Evolutionary conservation across 148 eudicot species (phyloP), one percentile per base, ranked within the genome.

Genomic region (Fagopyrum tataricum): DNA sequence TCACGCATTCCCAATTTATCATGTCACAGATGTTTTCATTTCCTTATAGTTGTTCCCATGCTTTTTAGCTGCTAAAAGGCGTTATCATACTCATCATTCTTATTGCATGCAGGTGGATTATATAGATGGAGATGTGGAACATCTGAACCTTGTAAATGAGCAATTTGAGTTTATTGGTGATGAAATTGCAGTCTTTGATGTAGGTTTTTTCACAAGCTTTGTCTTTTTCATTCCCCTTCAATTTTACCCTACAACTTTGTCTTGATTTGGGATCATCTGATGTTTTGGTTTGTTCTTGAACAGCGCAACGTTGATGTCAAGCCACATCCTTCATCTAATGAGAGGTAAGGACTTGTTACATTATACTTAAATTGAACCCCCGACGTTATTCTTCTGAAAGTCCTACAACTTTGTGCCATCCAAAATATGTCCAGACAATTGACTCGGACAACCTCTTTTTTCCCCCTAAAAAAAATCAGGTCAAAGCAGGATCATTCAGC

Each of bases 81-180:
- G 69, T 18, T 31, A 64, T 64, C 5, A 13, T 61, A 64, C 42
- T 10, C 49, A 46, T 3, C 49, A 46, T 8, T 46, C 44, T 39
- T 64, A 39, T 64, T 37, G 15, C 69, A 37, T 74, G 43, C 68
- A 83, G 86, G 78, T 83, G 21, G 71, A 76, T 7, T 90, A 87
- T 79, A 79, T 77, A 58, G 95, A 90, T 55, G 91, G 88, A 18
- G 90, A 90, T 14, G 81, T 77, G 61, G 95, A 90, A 81, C 39
- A 53, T 20, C 76, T 87, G 69, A 80, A 79, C 78, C 89, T 90
- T 24, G 24, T 78, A 40, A 67, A 53, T 26, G 91, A 90, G 76
- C 67, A 41, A 12, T 87, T 87, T 83, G 79, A 81, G 47, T 72
- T 90, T 20, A 68, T 83, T 67, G 84, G 80, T 18, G 79, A 78